Base-by-base conservation (phyloP, 805 yeast genomes). In the Suhomyces prunicola region DNA sequence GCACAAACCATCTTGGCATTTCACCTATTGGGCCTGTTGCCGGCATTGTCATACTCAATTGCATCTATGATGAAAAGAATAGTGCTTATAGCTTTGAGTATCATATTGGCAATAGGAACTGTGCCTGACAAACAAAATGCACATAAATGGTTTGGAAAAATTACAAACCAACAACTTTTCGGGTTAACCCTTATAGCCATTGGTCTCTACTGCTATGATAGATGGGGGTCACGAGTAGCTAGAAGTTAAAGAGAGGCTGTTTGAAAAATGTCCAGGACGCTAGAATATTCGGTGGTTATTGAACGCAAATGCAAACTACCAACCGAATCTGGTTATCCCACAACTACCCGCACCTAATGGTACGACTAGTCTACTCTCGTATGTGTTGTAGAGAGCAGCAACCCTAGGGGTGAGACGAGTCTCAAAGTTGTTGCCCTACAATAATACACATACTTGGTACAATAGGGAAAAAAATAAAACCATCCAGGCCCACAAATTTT, bases 21-120 rank as follows among this genome's bases (percentile, higher is more conserved):
- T 68, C 90, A 88, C 70, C 74, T 91, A 31, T 71, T 91, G 45
- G 94, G 96, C 19, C 81, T 86, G 64, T 79, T 91, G 5, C 88
- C 96, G 2, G 89, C 97, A 0, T 85, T 91, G 10, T 83, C 94
- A 2, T 91, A 90, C 69, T 87, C 96, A 1, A 85, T 91, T 53
- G 96, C 97, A 2, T 84, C 89, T 44, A 80, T 91, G 81, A 81
- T 91, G 82, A 91, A 91, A 71, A 83, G 96, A 62, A 87, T 91
- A n/a, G 87, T 89, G 1, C 82, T 91, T 29, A 90, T 91, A 44
- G 79, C 87, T 1, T 86, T 86, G 0, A 88, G 96, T 60, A 88
- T 92, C 6, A 46, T 71, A 73, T 54, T 87, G 41, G 68, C 67
- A 1, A 52, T 81, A 79, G 76, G 79, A 77, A 45, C 51, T 5